These are phyloP conservation scores for Phycomyces nitens DNA, from an alignment of 192 early-diverging fungal genomes.

Conservation along the genomic window DNA sequence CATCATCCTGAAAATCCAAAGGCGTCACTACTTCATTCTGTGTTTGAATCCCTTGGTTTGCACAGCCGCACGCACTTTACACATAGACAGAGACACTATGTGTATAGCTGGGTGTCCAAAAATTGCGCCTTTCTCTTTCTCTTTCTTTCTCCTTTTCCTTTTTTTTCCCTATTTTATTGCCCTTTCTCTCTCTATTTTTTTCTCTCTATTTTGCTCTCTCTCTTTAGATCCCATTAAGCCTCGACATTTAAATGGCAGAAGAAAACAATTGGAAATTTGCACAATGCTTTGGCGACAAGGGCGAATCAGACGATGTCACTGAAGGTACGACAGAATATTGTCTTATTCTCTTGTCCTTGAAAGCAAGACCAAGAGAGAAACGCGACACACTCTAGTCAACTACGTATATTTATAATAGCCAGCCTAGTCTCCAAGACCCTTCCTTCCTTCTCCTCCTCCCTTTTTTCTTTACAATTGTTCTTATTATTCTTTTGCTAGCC, in stretches of 20 bases:
- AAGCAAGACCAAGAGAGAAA: slow-evolving; percentile 1
- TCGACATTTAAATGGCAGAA: slow-evolving; percentile 17
- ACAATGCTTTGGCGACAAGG: slow-evolving; percentile 95
- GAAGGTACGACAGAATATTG: slow-evolving; percentile 62
- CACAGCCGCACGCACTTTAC: too few relatives aligned
- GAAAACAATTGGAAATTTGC: slow-evolving; percentile 77
- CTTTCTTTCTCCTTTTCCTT: neutral
- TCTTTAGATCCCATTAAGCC: neutral
- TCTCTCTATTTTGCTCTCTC: neutral
- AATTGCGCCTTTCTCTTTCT: too few relatives aligned
- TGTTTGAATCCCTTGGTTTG: too few relatives aligned
- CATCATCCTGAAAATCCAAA: too few relatives aligned
- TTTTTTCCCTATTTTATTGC: neutral
- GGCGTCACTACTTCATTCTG: too few relatives aligned
- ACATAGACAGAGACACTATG: too few relatives aligned
- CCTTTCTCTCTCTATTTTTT: neutral
- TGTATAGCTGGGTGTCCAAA: too few relatives aligned
- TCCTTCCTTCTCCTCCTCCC: neutral
- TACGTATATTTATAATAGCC: neutral
- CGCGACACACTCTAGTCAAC: neutral
- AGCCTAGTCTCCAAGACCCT: neutral
- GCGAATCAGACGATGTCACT: slow-evolving; percentile 90
- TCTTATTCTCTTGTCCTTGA: neutral
- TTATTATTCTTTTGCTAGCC: slow-evolving; percentile 48
- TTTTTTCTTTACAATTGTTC: neutral